Conservation (phyloP, 2,329 filamentous ascomycete genomes). For the Paecilomyces formosus region DNA sequence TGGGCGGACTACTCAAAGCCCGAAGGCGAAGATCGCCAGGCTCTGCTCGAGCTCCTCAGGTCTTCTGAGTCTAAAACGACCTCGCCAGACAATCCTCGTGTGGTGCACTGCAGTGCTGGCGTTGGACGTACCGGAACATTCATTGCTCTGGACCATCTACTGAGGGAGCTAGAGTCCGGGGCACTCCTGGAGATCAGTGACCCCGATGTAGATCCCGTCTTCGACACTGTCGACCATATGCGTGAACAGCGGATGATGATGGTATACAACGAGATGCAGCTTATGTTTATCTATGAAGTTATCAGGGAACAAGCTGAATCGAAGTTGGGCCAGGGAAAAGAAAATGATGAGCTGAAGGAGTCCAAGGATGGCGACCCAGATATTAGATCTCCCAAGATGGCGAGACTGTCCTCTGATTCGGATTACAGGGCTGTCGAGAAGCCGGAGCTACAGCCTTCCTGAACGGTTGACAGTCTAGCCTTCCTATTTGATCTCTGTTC, state of each 20-base stretch:
- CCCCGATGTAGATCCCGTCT: conserved; percentile 60
- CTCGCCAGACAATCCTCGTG: conserved; percentile 58
- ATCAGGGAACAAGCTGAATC: conserved; percentile 51
- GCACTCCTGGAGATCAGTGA: conserved; percentile 47
- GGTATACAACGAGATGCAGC: conserved; percentile 86
- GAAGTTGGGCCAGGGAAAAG: conserved; percentile 21
- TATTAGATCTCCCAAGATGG: conserved; percentile 27
- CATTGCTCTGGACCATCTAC: conserved; percentile 87
- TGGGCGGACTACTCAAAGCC: conserved; percentile 93
- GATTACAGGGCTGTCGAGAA: conserved; percentile 24
- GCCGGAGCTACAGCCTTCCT: conserved; percentile 26
- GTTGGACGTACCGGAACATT: conserved; percentile 94
- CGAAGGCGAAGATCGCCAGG: conserved; percentile 43
- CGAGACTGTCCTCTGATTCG: conserved; percentile 22
- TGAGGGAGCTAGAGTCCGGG: conserved; percentile 72
- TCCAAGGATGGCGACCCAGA: conserved; percentile 13
- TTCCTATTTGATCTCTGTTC: no score
- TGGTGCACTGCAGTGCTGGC: conserved; percentile 83
- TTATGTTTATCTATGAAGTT: conserved; percentile 81
- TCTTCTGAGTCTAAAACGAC: conserved; percentile 38
- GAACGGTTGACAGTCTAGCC: conserved; percentile 12
- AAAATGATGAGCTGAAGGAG: not conserved
- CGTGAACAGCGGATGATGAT: conserved; percentile 87
- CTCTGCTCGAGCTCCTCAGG: conserved; percentile 45
- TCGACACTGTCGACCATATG: conserved; percentile 69